Conservation (phyloP, 2,329 filamentous ascomycete genomes). For the Colletotrichum endophyticum region DNA sequence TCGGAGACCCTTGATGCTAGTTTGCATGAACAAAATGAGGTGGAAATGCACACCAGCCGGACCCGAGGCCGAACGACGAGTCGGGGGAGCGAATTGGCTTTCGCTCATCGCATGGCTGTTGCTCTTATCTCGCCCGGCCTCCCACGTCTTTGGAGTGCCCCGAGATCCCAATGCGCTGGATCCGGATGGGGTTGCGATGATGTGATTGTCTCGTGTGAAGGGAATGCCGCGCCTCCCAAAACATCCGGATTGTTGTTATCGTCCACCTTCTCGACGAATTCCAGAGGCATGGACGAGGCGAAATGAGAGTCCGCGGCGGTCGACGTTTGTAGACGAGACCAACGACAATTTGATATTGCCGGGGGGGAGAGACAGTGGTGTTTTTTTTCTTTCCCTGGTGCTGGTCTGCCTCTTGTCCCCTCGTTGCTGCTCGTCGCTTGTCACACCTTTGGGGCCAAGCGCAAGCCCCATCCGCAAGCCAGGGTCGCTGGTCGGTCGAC, state of each 20-base stretch:
- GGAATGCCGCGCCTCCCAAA: slow-evolving; percentile 2
- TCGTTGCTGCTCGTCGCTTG: not conserved
- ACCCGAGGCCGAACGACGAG: slow-evolving; percentile 7
- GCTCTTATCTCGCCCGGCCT: not conserved
- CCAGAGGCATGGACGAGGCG: not conserved
- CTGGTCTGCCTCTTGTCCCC: not conserved
- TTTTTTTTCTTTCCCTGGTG: not conserved
- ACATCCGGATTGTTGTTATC: not conserved
- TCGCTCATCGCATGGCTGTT: not conserved
- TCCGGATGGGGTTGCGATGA: slow-evolving; percentile 13
- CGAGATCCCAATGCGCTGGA: slow-evolving; percentile 14
- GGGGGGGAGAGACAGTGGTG: not conserved
- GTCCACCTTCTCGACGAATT: not conserved
- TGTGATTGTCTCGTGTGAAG: slow-evolving; percentile 20
- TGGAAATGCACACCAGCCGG: slow-evolving; percentile 18
- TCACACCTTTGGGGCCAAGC: slow-evolving; percentile 13
- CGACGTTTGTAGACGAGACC: not conserved
- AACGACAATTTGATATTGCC: slow-evolving; percentile 2
- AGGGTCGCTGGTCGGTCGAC: slow-evolving; percentile 11
- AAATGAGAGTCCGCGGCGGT: not conserved
- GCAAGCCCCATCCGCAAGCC: slow-evolving; percentile 13
- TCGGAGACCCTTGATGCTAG: slow-evolving; percentile 23
- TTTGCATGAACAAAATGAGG: slow-evolving; percentile 22
- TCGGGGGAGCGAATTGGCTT: slow-evolving; percentile 10
- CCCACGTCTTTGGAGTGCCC: not conserved